Evolutionary conservation across 2,329 filamentous ascomycete species (phyloP), one percentile per base, ranked within the genome.

Genomic region (Alternaria sp.): DNA sequence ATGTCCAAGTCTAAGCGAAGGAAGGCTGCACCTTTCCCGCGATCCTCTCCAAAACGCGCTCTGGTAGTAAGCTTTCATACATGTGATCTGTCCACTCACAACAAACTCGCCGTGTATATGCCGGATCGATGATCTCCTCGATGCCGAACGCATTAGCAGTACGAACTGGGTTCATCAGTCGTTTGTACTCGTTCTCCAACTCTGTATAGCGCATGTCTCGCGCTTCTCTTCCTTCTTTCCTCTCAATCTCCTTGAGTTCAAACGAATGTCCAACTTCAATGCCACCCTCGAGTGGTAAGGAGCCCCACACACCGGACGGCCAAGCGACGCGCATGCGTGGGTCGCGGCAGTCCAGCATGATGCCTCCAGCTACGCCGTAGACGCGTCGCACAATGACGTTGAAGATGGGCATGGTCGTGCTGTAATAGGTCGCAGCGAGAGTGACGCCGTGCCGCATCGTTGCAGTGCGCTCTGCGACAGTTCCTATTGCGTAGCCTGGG

Each of bases 361-460:
- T 80, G 0, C 87, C 88, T 0, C 88, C 88, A 1, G 88, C 89
- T 1, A 90, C 88, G 5, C 88, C 89, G 68, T 88, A 90, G 1
- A 84, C 86, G 51, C 87, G 84, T 6, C 88, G 81, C 1, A 87
- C 86, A 5, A 90, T 82, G n/a, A 90, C 86, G 59, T 81, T 87
- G 78, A 90, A 90, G 4, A 91, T 83, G 0, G 88, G 87, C 57
- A 85, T 86, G 0, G 87, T 90, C 0, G 87, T 90, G 21, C 85
- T 85, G 73, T 86, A 89, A 72, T 90, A 90, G 0, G 88, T 83
- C 59, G 86, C 86, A 6, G 85, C 87, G 2, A 90, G 82, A 49
- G 87, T 84, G 5, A 90, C 83, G 0, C 88, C 88, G 80, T 88
- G 88, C 55, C 87, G 83, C 88, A 90, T 90, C 0, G 88, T 90